These are phyloP conservation scores for Colletotrichum orbiculare DNA, from an alignment of 2,329 filamentous ascomycete genomes.

Conservation along the genomic window DNA sequence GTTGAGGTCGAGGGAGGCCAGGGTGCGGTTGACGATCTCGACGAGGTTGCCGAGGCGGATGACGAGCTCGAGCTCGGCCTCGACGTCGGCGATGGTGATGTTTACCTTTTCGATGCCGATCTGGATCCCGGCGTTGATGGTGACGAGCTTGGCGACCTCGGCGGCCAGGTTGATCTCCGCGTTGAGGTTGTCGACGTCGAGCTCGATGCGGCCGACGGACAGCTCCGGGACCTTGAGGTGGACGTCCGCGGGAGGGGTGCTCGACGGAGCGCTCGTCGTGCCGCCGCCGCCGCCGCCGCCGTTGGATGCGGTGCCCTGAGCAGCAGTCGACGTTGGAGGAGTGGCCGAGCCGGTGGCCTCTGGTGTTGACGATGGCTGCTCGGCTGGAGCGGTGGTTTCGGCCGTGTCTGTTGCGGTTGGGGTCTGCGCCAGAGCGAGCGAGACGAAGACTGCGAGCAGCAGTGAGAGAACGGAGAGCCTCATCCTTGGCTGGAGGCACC, in stretches of 20 bases:
- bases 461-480: slow-evolving; percentile 39
- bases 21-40: slow-evolving; percentile 70
- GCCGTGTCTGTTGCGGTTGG: slow-evolving; percentile 41
- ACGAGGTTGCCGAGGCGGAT: slow-evolving; percentile 70
- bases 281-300: slow-evolving; percentile 34
- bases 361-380: slow-evolving; percentile 36
- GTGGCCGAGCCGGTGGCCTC: slow-evolving; percentile 17
- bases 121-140: slow-evolving; percentile 65
- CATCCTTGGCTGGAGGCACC: slow-evolving; percentile 29
- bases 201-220: slow-evolving; percentile 68
- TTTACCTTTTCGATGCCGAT: slow-evolving; percentile 63
- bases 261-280: slow-evolving; percentile 41
- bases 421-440: slow-evolving; percentile 46
- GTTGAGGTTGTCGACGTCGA: slow-evolving; percentile 67
- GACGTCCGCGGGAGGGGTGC: slow-evolving; percentile 63
- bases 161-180: slow-evolving; percentile 71
- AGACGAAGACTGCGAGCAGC: slow-evolving; percentile 45
- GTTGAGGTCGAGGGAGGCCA: slow-evolving; percentile 69
- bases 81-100: slow-evolving; percentile 70
- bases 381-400: slow-evolving; percentile 19
- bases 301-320: slow-evolving; percentile 38
- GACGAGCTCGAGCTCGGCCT: slow-evolving; percentile 68
- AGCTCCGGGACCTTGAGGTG: slow-evolving; percentile 67
- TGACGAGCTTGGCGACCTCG: slow-evolving; percentile 67
- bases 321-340: slow-evolving; percentile 31